Base-by-base conservation (phyloP, 352 stramenopile species). In the Globisporangium okanoganense region DNA sequence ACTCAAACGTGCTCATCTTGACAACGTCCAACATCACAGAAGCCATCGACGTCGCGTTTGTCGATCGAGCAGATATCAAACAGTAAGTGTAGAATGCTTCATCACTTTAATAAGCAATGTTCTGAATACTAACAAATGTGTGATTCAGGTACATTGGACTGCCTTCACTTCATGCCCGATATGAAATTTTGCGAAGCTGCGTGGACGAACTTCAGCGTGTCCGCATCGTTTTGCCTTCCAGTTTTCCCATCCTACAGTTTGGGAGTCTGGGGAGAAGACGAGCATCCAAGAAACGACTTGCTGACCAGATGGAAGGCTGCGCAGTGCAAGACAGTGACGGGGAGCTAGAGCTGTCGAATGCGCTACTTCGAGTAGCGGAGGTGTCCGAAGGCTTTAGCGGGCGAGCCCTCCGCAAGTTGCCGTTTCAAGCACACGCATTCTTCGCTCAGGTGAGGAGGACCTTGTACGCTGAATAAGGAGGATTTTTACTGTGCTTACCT, bases 1-100 rank as follows among this genome's bases (percentile, higher is more conserved):
- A 85, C 61, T 66, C 79, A 0, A 97, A 98, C 58, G 90, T 98
- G n/a, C 66, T 98, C 35, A 68, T 98, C 5, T 70, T 98, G n/a
- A 96, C 91, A 2, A 98, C 94, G 0, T 97, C 87, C 24, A 98
- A 98, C 60, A 88, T 98, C 58, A 97, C 88, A 0, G 79, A 92
- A 47, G 86, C 82, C 4, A 96, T 98, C 29, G 94, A 98, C 62
- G 67, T 90, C 5, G 94, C 94, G 0, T 98, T 98, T 70, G 73
- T 98, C 13, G 92, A 98, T 60, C 78, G 94, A 36, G 90, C 89
- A n/a, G 94, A 98, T 61, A 87, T 97, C 55, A 97, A 97, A 44
- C 74, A 96, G 69, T 96, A 85, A 76, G 80, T 78, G 22, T 12
- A 45, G 58, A 61, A 22, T 57, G 66, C 2, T 73, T 56, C 0